Conservation (phyloP, 352 stramenopile species). For the Halophytophthora batemanensis region DNA sequence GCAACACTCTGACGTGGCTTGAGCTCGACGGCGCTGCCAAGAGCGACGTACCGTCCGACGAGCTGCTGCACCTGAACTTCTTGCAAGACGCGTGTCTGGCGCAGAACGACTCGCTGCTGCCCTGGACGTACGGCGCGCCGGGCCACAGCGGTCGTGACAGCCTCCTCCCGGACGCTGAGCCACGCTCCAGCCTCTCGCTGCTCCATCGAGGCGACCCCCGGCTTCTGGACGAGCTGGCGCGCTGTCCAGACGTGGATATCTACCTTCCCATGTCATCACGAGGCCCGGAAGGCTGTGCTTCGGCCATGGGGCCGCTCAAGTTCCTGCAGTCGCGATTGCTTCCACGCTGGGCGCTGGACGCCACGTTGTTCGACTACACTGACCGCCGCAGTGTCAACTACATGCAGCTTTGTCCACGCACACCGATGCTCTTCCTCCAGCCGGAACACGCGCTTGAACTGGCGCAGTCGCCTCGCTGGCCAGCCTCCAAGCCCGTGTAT, state of each 20-base stretch:
- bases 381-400: conserved; percentile 24
- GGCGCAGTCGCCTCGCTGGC: conserved; percentile 21
- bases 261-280: conserved; percentile 33
- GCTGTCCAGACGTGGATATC: conserved; percentile 61
- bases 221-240: conserved; percentile 37
- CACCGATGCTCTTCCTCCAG: conserved; percentile 40
- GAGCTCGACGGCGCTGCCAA: conserved; percentile 3
- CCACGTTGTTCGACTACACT: conserved; percentile 14
- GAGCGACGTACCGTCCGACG: conserved; percentile 19
- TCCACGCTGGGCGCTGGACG: conserved; percentile 24
- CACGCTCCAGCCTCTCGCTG: conserved; percentile 12
- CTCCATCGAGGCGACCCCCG: conserved; percentile 28
- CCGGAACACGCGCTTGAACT: conserved; percentile 20
- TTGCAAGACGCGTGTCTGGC: conserved; percentile 31
- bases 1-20: background rate
- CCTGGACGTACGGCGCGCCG: conserved; percentile 24
- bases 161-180: background rate
- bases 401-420: conserved; percentile 41
- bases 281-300: conserved; percentile 40
- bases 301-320: conserved; percentile 33
- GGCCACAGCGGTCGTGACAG: background rate
- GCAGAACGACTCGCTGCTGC: conserved; percentile 35
- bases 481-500: conserved; percentile 41
- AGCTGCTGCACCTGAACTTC: conserved; percentile 33
- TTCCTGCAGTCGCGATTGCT: conserved; percentile 30